phyloP scores from a whole-genome alignment of 2,329 filamentous ascomycete species.

The Trematosphaeria pertusa region DNA sequence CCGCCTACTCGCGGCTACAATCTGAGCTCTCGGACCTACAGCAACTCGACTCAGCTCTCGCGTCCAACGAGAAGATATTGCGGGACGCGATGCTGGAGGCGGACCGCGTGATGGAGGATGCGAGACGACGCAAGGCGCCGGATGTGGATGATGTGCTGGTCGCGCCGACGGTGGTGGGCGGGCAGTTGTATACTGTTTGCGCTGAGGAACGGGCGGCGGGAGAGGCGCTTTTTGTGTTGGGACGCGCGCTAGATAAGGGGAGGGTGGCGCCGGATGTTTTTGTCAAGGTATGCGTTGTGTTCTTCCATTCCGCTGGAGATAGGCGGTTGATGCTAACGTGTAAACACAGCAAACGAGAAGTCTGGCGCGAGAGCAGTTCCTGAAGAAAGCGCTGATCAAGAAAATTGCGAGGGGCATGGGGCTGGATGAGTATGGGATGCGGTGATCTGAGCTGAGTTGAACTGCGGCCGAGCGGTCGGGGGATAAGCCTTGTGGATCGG shows the following conservation, averaged over 20 bases:
- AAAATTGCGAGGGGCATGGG: conserved; percentile 83
- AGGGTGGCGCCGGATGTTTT: conserved; percentile 75
- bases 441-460: conserved; percentile 17
- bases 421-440: conserved; percentile 54
- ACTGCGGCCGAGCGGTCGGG: neutral
- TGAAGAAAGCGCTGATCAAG: conserved; percentile 80
- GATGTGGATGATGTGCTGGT: conserved; percentile 90
- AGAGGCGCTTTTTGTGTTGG: conserved; percentile 85
- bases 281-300: conserved; percentile 64
- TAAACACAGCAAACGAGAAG: conserved; percentile 65
- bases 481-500: too few species aligned
- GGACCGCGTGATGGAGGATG: conserved; percentile 76
- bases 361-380: conserved; percentile 79
- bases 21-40: conserved; percentile 75
- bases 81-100: conserved; percentile 79
- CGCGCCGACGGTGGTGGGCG: conserved; percentile 90
- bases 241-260: conserved; percentile 75
- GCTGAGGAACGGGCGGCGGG: conserved; percentile 87
- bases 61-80: conserved; percentile 79
- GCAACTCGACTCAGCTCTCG: conserved; percentile 72
- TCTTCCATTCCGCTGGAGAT: neutral
- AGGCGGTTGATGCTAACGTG: conserved; percentile 16
- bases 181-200: conserved; percentile 87
- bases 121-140: conserved; percentile 72
- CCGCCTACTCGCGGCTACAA: conserved; percentile 73